Percentiles rank a stretch among this genome's conserved stretches.
phyloP scores from a whole-genome alignment of 805 yeast genomes.

The Candida cerambycidarum region DNA sequence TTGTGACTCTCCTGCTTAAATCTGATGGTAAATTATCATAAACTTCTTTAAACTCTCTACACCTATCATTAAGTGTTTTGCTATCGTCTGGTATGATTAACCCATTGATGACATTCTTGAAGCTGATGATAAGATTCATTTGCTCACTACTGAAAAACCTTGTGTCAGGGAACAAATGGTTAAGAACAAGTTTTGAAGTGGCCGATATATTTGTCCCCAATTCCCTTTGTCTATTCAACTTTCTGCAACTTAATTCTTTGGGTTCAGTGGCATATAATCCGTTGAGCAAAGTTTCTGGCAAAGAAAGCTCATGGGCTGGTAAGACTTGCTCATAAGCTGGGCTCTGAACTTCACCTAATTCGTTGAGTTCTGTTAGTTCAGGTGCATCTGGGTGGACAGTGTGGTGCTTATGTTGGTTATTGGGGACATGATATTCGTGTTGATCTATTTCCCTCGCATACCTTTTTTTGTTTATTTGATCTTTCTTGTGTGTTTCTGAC shows the following conservation, averaged over 20 bases:
- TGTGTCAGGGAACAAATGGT: conserved; percentile 1
- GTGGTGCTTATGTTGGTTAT: no score
- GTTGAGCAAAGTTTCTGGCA: background rate
- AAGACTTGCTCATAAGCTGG: background rate
- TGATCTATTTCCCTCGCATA: no score
- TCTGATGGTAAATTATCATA: background rate
- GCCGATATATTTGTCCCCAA: background rate
- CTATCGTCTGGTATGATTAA: background rate
- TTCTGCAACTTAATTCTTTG: background rate
- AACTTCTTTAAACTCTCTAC: background rate
- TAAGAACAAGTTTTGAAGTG: conserved; percentile 1
- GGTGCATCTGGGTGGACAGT: background rate
- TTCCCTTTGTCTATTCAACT: background rate
- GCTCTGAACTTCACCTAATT: background rate
- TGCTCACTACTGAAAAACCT: background rate
- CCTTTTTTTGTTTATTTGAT: background rate
- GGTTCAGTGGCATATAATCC: background rate
- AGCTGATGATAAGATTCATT: conserved; percentile 1
- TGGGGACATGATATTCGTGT: no score
- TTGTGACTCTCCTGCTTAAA: background rate
- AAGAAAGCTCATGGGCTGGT: background rate
- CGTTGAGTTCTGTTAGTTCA: background rate
- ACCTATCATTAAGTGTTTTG: background rate
- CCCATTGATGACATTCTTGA: conserved; percentile 3
- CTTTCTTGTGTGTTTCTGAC: background rate